Evolutionary conservation across 2,329 filamentous ascomycete species (phyloP).

Genomic region (Biscogniauxia marginata): DNA sequence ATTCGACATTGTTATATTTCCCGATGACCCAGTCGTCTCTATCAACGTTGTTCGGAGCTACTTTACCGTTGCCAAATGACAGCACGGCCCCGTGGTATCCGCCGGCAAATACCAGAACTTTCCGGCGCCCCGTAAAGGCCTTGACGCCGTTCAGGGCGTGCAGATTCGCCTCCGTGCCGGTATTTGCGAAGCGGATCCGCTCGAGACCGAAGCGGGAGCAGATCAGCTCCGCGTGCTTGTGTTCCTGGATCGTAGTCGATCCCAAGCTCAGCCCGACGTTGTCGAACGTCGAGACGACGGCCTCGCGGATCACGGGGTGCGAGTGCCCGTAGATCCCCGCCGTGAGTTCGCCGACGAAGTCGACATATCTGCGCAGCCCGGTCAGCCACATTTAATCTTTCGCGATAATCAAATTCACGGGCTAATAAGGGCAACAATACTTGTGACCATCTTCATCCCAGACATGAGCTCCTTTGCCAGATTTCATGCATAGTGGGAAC

Average conservation of each 20-base stretch:
- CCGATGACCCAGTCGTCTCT: conserved; percentile 57
- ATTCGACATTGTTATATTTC: conserved; percentile 58
- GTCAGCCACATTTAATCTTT: neutral
- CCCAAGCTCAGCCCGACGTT: conserved; percentile 54
- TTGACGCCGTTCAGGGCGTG: conserved; percentile 57
- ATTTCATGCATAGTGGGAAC: conserved; percentile 43
- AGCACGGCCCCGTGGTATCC: conserved; percentile 58
- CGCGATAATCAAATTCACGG: neutral
- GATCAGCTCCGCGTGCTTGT: conserved; percentile 49
- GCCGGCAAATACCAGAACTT: conserved; percentile 49
- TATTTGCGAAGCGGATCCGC: conserved; percentile 61
- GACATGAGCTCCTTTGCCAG: conserved; percentile 35
- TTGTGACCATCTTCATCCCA: conserved; percentile 41
- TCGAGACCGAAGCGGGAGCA: conserved; percentile 55
- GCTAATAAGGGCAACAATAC: conserved; percentile 19
- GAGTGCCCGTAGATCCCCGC: conserved; percentile 68
- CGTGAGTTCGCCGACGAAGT: conserved; percentile 62
- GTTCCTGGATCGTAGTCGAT: conserved; percentile 51
- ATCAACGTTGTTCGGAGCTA: conserved; percentile 35
- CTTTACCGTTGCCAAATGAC: conserved; percentile 40
- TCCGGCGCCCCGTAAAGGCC: conserved; percentile 42
- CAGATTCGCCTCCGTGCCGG: conserved; percentile 64
- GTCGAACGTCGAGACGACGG: conserved; percentile 45
- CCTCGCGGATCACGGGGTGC: conserved; percentile 49
- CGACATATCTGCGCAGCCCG: conserved; percentile 45